Conservation (phyloP, 108 stramenopile species). For the Cyclotella baltica region DNA sequence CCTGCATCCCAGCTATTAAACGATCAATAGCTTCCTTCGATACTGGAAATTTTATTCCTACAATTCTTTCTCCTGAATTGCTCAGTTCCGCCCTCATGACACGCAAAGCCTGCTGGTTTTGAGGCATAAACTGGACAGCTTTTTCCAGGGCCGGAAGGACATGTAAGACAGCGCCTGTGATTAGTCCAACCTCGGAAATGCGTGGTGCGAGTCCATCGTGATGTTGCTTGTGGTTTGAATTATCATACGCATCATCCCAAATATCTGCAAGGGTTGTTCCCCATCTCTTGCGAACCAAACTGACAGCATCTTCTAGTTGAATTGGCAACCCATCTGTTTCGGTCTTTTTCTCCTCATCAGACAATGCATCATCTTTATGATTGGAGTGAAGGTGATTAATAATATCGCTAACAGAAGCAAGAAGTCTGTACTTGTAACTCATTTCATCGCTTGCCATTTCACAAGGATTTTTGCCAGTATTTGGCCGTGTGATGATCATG, state of each 20-base stretch:
- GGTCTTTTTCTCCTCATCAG: conserved; percentile 28
- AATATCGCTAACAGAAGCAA: conserved; percentile 30
- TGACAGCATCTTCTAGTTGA: conserved; percentile 14
- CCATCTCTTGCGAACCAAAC: conserved; percentile 30
- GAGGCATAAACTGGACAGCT: conserved; percentile 42
- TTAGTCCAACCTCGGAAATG: conserved; percentile 54
- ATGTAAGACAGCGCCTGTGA: conserved; percentile 67
- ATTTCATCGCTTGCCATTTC: conserved; percentile 61
- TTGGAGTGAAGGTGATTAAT: background rate
- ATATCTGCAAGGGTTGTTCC: conserved; percentile 19
- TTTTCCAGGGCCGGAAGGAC: conserved; percentile 63
- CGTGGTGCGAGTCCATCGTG: conserved; percentile 61
- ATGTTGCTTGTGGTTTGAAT: conserved; percentile 40
- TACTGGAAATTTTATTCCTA: conserved; percentile 67
- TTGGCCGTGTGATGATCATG: conserved; percentile 66
- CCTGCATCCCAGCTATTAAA: conserved; percentile 42
- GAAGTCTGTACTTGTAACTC: conserved; percentile 43
- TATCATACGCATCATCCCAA: conserved; percentile 58
- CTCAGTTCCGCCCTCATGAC: conserved; percentile 56
- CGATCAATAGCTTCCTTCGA: conserved; percentile 44
- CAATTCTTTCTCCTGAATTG: conserved; percentile 38
- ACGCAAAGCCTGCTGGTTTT: conserved; percentile 50
- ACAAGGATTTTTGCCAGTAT: conserved; percentile 62
- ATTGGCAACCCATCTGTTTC: conserved; percentile 2
- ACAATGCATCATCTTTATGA: background rate